Percentiles rank a stretch among this genome's conserved stretches.
Conservation (phyloP, 2,329 filamentous ascomycete genomes). For the Neofusicoccum laricinum region DNA sequence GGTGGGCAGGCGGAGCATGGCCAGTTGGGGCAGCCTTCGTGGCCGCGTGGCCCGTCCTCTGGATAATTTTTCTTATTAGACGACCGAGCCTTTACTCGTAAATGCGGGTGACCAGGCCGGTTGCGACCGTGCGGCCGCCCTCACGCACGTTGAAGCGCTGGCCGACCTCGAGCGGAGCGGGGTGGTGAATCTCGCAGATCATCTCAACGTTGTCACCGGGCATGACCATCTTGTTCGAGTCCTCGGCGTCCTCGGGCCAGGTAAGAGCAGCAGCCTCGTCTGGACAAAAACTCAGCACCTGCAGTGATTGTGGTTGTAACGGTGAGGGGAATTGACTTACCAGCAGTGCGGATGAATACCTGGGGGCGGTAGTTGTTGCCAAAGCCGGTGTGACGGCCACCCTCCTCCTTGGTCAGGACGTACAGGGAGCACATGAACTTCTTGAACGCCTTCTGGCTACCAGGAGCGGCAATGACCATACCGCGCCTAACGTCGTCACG, state of each 20-base stretch:
- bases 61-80: neutral
- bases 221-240: constrained; percentile 82
- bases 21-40: neutral
- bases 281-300: constrained; percentile 18
- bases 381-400: constrained; percentile 95
- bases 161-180: constrained; percentile 83
- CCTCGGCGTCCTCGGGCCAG: constrained; percentile 82
- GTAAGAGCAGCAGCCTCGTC: constrained; percentile 71
- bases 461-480: constrained; percentile 88
- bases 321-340: constrained; percentile 49
- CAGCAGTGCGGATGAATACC: constrained; percentile 91
- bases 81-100: constrained; percentile 26
- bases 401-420: constrained; percentile 95
- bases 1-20: neutral
- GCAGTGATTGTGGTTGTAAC: neutral
- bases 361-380: constrained; percentile 94
- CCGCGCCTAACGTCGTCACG: constrained; percentile 92
- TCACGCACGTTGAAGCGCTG: constrained; percentile 98
- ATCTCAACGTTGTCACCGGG: constrained; percentile 99
- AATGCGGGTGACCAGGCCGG: constrained; percentile 38
- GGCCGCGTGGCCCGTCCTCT: neutral
- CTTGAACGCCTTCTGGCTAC: constrained; percentile 78
- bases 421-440: constrained; percentile 97
- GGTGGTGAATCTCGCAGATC: constrained; percentile 79
- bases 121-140: constrained; percentile 66